Conservation (phyloP, 164 flowering plant genomes). For the Malania oleifera region DNA sequence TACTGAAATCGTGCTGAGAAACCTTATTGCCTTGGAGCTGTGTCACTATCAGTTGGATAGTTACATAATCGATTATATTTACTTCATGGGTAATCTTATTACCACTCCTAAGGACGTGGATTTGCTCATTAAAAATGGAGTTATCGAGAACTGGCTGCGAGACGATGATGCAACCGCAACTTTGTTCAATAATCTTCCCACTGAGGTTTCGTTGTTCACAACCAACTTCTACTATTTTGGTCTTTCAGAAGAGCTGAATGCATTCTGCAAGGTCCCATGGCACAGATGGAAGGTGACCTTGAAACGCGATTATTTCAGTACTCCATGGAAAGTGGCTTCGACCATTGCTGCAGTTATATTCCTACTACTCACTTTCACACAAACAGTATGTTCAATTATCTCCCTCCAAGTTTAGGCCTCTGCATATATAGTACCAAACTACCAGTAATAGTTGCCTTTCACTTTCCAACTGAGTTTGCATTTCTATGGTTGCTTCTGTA, state of each 20-base stretch:
- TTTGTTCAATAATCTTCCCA: slow-evolving; percentile 8
- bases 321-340: slow-evolving; percentile 23
- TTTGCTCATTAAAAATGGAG: slow-evolving; percentile 5
- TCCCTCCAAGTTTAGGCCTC: background rate
- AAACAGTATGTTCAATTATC: slow-evolving; percentile 11
- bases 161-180: background rate
- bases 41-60: background rate
- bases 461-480: too few species aligned
- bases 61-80: slow-evolving; percentile 6
- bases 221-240: background rate
- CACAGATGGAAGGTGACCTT: slow-evolving; percentile 17
- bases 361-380: slow-evolving; percentile 18
- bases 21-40: slow-evolving; percentile 17
- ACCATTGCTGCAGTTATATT: slow-evolving; percentile 13
- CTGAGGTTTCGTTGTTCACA: background rate
- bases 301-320: slow-evolving; percentile 16
- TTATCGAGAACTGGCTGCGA: slow-evolving; percentile 5
- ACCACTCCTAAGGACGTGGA: slow-evolving; percentile 16
- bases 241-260: slow-evolving; percentile 8
- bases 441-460: too few species aligned
- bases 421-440: too few species aligned
- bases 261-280: slow-evolving; percentile 10
- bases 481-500: too few species aligned
- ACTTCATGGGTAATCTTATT: slow-evolving; percentile 12
- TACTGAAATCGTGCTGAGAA: slow-evolving; percentile 8